These are phyloP conservation scores for Candida boleticola DNA, from an alignment of 805 yeast species.

Conservation along the genomic window DNA sequence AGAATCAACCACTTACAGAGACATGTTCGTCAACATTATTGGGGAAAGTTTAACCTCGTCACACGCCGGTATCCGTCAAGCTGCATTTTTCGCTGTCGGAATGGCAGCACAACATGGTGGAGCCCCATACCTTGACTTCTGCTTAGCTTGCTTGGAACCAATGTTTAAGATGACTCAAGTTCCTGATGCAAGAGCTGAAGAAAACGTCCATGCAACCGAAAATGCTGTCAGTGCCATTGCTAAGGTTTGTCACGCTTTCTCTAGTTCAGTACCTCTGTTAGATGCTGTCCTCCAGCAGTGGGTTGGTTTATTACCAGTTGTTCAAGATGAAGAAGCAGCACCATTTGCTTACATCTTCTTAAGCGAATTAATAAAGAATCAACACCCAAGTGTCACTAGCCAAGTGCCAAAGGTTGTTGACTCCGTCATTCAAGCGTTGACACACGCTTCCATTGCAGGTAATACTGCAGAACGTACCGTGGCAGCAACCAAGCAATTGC, in stretches of 20 bases:
- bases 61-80: conserved; percentile 77
- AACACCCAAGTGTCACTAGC: conserved; percentile 53
- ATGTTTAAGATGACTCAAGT: conserved; percentile 68
- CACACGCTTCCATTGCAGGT: conserved; percentile 66
- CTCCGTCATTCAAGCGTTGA: conserved; percentile 69
- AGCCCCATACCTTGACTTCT: conserved; percentile 51
- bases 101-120: conserved; percentile 76
- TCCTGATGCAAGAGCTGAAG: conserved; percentile 85
- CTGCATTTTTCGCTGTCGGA: conserved; percentile 82
- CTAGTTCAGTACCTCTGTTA: conserved; percentile 57
- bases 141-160: conserved; percentile 69
- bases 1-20: conserved; percentile 60
- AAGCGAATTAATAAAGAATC: conserved; percentile 63
- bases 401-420: conserved; percentile 65
- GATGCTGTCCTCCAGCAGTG: conserved; percentile 68
- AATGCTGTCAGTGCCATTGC: conserved; percentile 81
- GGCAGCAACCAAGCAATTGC: conserved; percentile 57
- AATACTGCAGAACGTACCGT: conserved; percentile 67
- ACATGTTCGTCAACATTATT: conserved; percentile 59
- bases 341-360: conserved; percentile 77
- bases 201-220: conserved; percentile 83
- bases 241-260: conserved; percentile 67
- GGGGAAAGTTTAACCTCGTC: conserved; percentile 66
- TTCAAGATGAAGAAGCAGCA: conserved; percentile 86
- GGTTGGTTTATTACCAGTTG: conserved; percentile 78